Evolutionary conservation across 352 stramenopile genomes (phyloP).

Genomic region (Pythium coloratum): DNA sequence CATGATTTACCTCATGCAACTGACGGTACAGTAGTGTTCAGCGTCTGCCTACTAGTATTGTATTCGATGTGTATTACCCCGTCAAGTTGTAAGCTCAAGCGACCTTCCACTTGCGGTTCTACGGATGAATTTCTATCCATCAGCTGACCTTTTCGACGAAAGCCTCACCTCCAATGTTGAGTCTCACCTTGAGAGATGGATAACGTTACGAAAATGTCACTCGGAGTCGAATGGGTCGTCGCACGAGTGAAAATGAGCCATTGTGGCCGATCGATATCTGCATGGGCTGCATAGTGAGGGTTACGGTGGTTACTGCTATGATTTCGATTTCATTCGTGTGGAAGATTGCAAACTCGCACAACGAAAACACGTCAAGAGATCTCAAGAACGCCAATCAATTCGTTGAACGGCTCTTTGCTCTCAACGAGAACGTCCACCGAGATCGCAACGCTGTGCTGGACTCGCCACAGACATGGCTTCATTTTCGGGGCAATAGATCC

Average conservation of each 20-base stretch:
- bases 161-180: not conserved
- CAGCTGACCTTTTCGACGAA: not conserved
- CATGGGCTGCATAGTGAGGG: not conserved
- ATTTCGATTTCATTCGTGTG: not conserved
- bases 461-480: slow-evolving; percentile 13
- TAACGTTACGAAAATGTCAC: not conserved
- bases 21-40: too few species aligned
- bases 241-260: not conserved
- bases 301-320: not conserved
- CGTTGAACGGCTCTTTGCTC: not conserved
- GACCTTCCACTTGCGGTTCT: too few species aligned
- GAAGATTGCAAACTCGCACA: not conserved
- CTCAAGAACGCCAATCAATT: not conserved
- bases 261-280: not conserved
- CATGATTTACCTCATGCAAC: too few species aligned
- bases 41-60: too few species aligned
- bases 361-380: not conserved
- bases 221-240: not conserved
- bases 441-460: not conserved
- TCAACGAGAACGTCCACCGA: not conserved
- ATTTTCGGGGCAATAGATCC: slow-evolving; percentile 2
- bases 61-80: too few species aligned
- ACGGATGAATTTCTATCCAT: not conserved
- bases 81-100: too few species aligned
- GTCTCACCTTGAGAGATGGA: not conserved